These are phyloP conservation scores for Globisporangium orthogonon DNA, from an alignment of 352 stramenopile species.

Conservation along the genomic window DNA sequence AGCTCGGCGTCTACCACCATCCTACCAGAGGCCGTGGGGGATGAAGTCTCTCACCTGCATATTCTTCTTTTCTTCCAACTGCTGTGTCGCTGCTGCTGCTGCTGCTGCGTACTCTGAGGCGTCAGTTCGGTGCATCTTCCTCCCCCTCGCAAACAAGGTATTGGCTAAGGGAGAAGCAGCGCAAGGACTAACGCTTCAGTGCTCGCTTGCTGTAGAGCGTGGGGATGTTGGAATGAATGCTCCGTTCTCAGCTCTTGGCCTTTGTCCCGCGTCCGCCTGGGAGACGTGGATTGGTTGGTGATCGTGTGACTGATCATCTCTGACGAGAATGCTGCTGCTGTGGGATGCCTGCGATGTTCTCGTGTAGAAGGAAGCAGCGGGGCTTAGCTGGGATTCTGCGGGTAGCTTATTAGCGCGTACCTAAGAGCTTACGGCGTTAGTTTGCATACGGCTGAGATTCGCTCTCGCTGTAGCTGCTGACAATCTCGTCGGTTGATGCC, in stretches of 20 bases:
- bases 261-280: too few species aligned
- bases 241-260: constrained; percentile 7
- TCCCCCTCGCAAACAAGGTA: too few species aligned
- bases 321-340: constrained; percentile 9
- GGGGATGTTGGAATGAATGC: constrained; percentile 19
- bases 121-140: too few species aligned
- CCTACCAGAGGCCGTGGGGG: too few species aligned
- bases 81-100: too few species aligned
- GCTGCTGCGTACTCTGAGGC: too few species aligned
- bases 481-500: too few species aligned
- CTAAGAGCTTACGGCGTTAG: too few species aligned
- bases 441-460: not conserved
- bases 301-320: not conserved
- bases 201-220: constrained; percentile 17
- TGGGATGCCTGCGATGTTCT: constrained; percentile 5
- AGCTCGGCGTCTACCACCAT: not conserved
- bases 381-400: not conserved
- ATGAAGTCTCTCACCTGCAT: not conserved
- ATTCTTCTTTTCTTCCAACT: too few species aligned
- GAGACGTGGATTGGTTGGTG: too few species aligned
- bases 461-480: not conserved
- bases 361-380: constrained; percentile 9
- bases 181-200: constrained; percentile 18
- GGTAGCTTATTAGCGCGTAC: too few species aligned
- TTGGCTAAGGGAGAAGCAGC: not conserved